These are phyloP conservation scores for Cytospora chrysosperma DNA, from an alignment of 2,329 filamentous ascomycete species.

Conservation along the genomic window DNA sequence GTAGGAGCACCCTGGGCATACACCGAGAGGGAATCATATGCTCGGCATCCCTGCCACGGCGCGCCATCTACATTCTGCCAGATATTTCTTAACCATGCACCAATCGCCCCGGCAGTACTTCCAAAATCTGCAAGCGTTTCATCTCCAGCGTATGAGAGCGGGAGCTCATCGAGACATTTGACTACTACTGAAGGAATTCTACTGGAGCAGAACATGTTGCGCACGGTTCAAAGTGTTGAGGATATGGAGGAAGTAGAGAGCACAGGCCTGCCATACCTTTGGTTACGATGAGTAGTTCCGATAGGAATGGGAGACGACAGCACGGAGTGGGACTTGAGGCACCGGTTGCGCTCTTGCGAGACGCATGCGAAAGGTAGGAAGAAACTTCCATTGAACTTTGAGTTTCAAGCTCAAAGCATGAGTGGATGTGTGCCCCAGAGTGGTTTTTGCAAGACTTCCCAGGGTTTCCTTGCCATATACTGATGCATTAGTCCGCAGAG, in stretches of 20 bases:
- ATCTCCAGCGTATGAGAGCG: slow-evolving; percentile 14
- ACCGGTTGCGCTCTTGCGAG: background rate
- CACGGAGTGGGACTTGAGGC: slow-evolving; percentile 5
- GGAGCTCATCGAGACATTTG: slow-evolving; percentile 12
- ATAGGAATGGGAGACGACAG: slow-evolving; percentile 2
- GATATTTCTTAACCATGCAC: slow-evolving; percentile 30
- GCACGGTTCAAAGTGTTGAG: slow-evolving; percentile 7
- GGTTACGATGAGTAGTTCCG: slow-evolving; percentile 3
- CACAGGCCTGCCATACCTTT: background rate
- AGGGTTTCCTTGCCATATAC: background rate
- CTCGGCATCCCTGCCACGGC: slow-evolving; percentile 41
- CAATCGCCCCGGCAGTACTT: slow-evolving; percentile 22
- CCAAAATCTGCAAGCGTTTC: slow-evolving; percentile 7
- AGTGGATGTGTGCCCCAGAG: background rate
- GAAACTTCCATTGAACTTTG: background rate
- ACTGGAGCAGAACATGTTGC: background rate
- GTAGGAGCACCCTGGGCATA: slow-evolving; percentile 56
- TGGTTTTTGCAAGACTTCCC: background rate
- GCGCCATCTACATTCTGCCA: slow-evolving; percentile 31
- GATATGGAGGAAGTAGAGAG: slow-evolving; percentile 6
- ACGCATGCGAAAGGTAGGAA: slow-evolving; percentile 1
- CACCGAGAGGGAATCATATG: slow-evolving; percentile 54
- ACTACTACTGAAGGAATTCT: slow-evolving; percentile 1
- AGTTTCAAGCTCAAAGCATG: background rate
- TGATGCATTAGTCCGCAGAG: background rate